Evolutionary conservation across 257 asterid species (phyloP).

Genomic region (Agastache rugosa): DNA sequence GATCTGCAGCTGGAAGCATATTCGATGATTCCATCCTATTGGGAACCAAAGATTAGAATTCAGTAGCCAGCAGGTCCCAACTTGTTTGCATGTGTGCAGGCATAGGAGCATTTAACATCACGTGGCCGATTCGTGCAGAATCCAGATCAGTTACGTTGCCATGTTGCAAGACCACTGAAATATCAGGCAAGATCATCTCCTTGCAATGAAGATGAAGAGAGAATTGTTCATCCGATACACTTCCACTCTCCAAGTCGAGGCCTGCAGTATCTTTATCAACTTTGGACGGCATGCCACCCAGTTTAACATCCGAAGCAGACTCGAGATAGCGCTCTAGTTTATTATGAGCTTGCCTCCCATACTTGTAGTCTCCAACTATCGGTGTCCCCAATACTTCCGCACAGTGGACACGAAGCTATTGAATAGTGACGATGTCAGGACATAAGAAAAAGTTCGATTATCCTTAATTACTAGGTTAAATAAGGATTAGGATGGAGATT

Average conservation of each 20-base stretch:
- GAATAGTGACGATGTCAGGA: conserved; percentile 11
- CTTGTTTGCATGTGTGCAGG: conserved; percentile 88
- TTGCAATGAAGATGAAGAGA: conserved; percentile 92
- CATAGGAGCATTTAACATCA: conserved; percentile 66
- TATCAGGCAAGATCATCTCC: conserved; percentile 75
- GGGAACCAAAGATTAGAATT: conserved; percentile 15
- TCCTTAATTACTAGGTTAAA: conserved; percentile 9
- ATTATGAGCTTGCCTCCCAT: conserved; percentile 94
- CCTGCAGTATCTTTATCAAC: conserved; percentile 40
- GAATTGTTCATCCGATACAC: conserved; percentile 63
- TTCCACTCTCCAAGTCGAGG: conserved; percentile 64
- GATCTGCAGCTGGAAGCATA: neutral
- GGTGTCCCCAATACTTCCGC: conserved; percentile 99
- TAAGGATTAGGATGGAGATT: neutral
- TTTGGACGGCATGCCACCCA: conserved; percentile 32
- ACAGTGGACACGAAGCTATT: conserved; percentile 92
- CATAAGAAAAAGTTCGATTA: neutral
- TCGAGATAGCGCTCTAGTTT: conserved; percentile 48
- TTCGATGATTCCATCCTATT: neutral
- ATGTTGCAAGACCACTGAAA: conserved; percentile 54
- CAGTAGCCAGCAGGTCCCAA: conserved; percentile 65
- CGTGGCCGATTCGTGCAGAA: conserved; percentile 41
- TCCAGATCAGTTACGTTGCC: conserved; percentile 44
- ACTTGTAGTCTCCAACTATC: conserved; percentile 91
- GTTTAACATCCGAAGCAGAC: conserved; percentile 35